These are phyloP conservation scores for Phytophthora parvispora DNA, from an alignment of 352 stramenopile genomes.

Conservation along the genomic window DNA sequence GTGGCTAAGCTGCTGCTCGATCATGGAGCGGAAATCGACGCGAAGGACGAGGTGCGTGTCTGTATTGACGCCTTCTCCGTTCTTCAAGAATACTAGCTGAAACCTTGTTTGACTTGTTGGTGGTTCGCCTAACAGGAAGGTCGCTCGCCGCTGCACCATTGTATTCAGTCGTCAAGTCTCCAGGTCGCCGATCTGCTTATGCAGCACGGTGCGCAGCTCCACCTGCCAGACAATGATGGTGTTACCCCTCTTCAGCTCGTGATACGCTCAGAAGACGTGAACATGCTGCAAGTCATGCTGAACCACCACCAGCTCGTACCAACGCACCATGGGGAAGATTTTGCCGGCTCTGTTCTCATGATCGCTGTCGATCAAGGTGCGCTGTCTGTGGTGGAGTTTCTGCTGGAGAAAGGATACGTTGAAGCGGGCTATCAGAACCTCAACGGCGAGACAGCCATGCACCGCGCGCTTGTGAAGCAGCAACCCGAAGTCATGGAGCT, in stretches of 20 bases:
- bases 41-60: conserved; percentile 10
- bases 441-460: conserved; percentile 20
- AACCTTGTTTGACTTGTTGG: not conserved
- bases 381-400: conserved; percentile 12
- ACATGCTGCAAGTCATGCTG: conserved; percentile 30
- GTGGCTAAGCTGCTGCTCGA: conserved; percentile 14
- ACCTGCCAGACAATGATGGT: conserved; percentile 11
- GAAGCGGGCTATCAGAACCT: conserved; percentile 4
- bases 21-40: not conserved
- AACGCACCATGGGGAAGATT: conserved; percentile 16
- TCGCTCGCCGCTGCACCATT: conserved; percentile 18
- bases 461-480: conserved; percentile 8
- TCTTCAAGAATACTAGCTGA: too few relatives aligned
- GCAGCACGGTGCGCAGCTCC: conserved; percentile 9
- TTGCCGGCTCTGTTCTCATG: conserved; percentile 18
- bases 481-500: not conserved
- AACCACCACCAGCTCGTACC: conserved; percentile 28
- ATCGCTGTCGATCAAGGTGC: conserved; percentile 13
- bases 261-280: conserved; percentile 11
- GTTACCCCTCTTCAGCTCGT: conserved; percentile 13
- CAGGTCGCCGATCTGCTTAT: conserved; percentile 24
- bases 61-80: not conserved
- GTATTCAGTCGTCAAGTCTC: conserved; percentile 22
- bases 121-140: conserved; percentile 12
- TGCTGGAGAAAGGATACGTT: conserved; percentile 27